phyloP scores from a whole-genome alignment of 306 rosid species.

The Adenanthera pavonina region DNA sequence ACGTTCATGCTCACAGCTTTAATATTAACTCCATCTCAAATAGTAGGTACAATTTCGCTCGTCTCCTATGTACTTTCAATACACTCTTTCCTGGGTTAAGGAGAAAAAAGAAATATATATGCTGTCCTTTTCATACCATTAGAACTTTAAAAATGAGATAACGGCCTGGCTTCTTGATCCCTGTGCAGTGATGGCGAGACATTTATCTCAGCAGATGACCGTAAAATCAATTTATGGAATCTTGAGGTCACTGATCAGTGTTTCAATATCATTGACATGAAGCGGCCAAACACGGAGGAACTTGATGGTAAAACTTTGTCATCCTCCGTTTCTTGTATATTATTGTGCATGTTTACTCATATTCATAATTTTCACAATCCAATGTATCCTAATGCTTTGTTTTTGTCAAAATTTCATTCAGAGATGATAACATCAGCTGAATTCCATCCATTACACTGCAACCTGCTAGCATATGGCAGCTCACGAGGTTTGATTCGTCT shows the following conservation, averaged over 20 bases:
- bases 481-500: constrained; percentile 74
- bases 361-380: not conserved
- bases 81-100: constrained; percentile 10
- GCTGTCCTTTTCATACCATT: constrained; percentile 13
- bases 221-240: constrained; percentile 84
- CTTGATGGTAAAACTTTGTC: constrained; percentile 59
- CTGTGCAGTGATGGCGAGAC: constrained; percentile 75
- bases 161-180: constrained; percentile 38
- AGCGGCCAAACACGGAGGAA: constrained; percentile 74
- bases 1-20: constrained; percentile 70
- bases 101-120: not conserved
- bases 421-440: constrained; percentile 81
- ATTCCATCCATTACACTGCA: constrained; percentile 80
- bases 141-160: constrained; percentile 4
- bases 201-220: constrained; percentile 75
- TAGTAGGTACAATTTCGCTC: constrained; percentile 60
- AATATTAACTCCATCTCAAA: constrained; percentile 77
- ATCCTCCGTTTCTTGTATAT: constrained; percentile 8
- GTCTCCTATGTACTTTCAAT: not conserved
- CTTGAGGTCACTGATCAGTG: constrained; percentile 68
- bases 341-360: constrained; percentile 22
- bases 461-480: constrained; percentile 77
- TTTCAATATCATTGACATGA: constrained; percentile 76
- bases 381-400: not conserved
- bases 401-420: constrained; percentile 31